phyloP scores from a whole-genome alignment of 371 early-diverging fungal genomes.

The Mucor mucedo region DNA sequence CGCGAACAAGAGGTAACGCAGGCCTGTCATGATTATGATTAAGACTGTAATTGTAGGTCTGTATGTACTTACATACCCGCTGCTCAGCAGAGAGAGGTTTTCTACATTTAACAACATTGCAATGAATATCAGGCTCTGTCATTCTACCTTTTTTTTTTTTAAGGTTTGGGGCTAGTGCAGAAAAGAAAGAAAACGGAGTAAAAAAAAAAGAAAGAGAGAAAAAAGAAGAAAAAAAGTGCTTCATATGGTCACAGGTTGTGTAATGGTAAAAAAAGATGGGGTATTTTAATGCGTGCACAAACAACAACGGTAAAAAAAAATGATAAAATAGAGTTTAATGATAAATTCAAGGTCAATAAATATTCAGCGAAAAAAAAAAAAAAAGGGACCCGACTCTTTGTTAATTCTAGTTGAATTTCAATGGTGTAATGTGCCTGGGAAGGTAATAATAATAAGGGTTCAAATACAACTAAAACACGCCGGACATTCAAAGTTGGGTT shows the following conservation, averaged over 20 bases:
- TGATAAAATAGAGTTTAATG: too few species aligned
- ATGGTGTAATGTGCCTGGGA: too few species aligned
- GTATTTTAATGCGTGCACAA: too few species aligned
- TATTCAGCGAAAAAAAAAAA: too few species aligned
- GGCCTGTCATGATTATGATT: slow-evolving; percentile 43
- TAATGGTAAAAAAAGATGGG: background rate
- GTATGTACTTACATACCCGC: slow-evolving; percentile 26
- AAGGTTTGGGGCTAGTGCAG: background rate
- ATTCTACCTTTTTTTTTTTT: slow-evolving; percentile 26
- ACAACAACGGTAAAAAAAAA: too few species aligned
- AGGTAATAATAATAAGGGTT: too few species aligned
- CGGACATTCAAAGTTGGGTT: background rate
- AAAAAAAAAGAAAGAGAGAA: background rate
- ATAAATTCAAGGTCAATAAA: too few species aligned
- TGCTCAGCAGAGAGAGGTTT: slow-evolving; percentile 41
- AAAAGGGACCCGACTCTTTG: too few species aligned
- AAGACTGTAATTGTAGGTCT: background rate
- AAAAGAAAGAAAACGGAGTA: slow-evolving; percentile 3
- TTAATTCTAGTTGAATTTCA: too few species aligned
- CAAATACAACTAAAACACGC: background rate
- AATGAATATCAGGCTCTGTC: slow-evolving; percentile 47
- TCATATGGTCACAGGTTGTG: background rate
- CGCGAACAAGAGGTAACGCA: slow-evolving; percentile 82
- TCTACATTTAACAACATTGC: slow-evolving; percentile 66
- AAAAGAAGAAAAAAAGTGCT: slow-evolving; percentile 2